Conservation (phyloP, 257 asterid genomes). For the Nicotiana obtusifolia region DNA sequence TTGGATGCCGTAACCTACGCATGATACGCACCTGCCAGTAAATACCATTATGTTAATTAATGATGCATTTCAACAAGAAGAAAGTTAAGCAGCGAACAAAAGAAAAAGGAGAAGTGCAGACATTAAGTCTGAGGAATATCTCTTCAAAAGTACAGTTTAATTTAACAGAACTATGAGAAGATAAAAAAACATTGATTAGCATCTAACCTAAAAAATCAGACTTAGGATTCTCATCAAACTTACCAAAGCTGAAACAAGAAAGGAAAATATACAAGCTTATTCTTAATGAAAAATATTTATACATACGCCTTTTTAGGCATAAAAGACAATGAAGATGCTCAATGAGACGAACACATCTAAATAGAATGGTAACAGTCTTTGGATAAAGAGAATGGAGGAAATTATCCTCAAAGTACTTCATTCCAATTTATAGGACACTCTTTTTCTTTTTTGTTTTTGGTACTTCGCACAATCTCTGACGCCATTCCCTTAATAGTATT, state of each 20-base stretch:
- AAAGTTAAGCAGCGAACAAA: neutral
- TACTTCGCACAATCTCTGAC: neutral
- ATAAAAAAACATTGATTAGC: neutral
- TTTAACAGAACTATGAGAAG: neutral
- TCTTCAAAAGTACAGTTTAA: neutral
- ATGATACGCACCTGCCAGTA: constrained; percentile 81
- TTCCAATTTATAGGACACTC: neutral
- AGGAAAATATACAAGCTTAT: neutral
- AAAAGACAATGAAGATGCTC: neutral
- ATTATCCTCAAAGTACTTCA: neutral
- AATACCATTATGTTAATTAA: constrained; percentile 6
- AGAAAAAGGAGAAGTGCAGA: neutral
- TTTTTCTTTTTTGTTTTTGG: neutral
- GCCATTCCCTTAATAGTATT: neutral
- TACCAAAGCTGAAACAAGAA: neutral
- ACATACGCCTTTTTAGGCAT: neutral
- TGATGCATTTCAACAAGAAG: neutral
- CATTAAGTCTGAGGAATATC: neutral
- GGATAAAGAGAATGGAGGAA: neutral
- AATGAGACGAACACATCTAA: neutral
- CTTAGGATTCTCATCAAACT: neutral
- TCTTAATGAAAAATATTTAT: neutral
- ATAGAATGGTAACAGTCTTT: neutral
- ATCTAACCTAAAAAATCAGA: constrained; percentile 2
- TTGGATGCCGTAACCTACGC: constrained; percentile 98